Evolutionary conservation across 1,284 basidiomycete species (phyloP), one percentile per base, ranked within the genome.

Genomic region (Apiotrichum gamsii): DNA sequence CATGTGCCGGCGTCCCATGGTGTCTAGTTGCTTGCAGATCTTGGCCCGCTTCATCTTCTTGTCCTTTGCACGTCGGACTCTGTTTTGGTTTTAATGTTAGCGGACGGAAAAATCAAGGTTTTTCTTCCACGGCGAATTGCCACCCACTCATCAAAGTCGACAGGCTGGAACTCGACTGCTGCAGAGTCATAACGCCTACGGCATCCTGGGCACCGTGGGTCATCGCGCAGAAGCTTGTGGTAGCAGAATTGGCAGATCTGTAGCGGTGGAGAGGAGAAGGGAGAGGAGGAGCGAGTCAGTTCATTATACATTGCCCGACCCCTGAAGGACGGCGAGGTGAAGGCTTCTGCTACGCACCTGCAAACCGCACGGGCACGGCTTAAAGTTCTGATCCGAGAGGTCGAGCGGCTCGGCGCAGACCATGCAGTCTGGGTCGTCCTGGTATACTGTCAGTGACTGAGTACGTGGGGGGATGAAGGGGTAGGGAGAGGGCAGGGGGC

Each of bases 191-290:
- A 99, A 57, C 87, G 82, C 61, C 93, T 80, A 65, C 95, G 81
- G 74, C 95, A 99, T 29, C 95, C 95, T 32, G 95, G 95, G 72
- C 95, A 99, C 45, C 90, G 83, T 54, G 93, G 86, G 72, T 98
- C 98, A 77, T 74, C 95, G 88, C 76, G 90, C 82, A 77, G 89
- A 87, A 80, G 96, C 94, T 74, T 97, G 91, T 75, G 97, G 90
- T 93, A 98, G 73, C 95, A 99, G 76, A 99, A 99, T 52, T 93
- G 87, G 72, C 95, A 99, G 61, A 99, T 93, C 91, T 97, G 59
- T 11, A 39, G 14, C 45, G 28, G 24, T 19, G 18, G 20, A 33
- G 21, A 38, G 25, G 33, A 52, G 52, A 45, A 59, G 54, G 28
- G 18, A 16, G 50, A 28, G 25, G 25, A 28, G 25, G 25, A 28